Base-by-base conservation (phyloP, 1,284 basidiomycete species). In the Papiliotrema laurentii region DNA sequence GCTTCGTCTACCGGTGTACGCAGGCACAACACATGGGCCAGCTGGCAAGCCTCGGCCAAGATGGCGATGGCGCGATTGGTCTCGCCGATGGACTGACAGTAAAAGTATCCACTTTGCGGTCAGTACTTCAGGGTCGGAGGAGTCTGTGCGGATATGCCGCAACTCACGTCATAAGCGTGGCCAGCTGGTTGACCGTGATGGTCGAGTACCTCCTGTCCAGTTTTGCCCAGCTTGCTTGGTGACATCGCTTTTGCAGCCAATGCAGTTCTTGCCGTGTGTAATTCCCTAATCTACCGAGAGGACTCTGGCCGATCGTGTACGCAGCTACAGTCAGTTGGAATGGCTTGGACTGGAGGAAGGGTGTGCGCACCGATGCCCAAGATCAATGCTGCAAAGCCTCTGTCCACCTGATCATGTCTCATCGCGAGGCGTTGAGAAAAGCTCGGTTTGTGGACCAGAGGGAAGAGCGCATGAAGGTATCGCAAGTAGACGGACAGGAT, bases 281-380 rank as follows among this genome's bases (percentile, higher is more conserved):
- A n/a, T 46, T 49, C 1, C 50, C 51, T 49, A 62, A 54, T 39
- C 46, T 43, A 11, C 35, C 47, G 27, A 60, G 48, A 2, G 60
- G 62, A 22, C 56, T 52, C 52, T 64, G 62, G 35, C 55, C 58
- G 16, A 62, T 64, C 42, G 60, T 60, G 47, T 56, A 62, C 19
- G 60, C 49, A 26, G 60, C 56, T 53, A 26, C 14, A 35, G 18
- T 53, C 27, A 50, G 51, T 42, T 2, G 18, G 16, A 5, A 24
- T 21, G 18, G 19, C 24, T 28, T 4, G 34, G 35, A 14, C 31
- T 26, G 26, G 3, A 19, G 16, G 7, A 47, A n/a, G n/a, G n/a
- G n/a, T n/a, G n/a, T n/a, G n/a, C 58, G 47, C 49, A 60, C 58
- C 53, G 5, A 64, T 55, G 36, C 55, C 56, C 25, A 51, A 54